Conservation (phyloP, 2,329 filamentous ascomycete species). For the Fonsecaea erecta region DNA sequence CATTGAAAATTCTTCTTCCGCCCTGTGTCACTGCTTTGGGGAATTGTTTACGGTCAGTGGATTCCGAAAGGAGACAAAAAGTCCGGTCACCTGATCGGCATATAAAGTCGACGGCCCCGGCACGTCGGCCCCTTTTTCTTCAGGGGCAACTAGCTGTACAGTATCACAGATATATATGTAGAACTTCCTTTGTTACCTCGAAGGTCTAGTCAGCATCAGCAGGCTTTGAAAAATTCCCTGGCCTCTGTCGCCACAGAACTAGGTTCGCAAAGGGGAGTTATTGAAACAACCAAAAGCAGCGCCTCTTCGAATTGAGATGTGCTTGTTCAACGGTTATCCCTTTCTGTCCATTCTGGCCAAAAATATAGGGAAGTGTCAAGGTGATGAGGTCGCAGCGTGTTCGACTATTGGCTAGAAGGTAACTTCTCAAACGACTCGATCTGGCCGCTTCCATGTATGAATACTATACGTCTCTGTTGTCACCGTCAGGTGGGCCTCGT, state of each 20-base stretch:
- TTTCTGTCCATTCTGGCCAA: not conserved
- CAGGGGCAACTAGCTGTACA: too few species aligned
- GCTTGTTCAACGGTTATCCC: not conserved
- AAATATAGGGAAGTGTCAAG: not conserved
- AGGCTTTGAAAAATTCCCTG: too few species aligned
- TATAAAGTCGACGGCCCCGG: not conserved
- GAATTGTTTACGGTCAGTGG: not conserved
- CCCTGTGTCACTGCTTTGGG: not conserved
- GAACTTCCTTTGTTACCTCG: too few species aligned
- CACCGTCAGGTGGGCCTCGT: too few species aligned
- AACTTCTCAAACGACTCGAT: not conserved
- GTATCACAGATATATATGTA: too few species aligned
- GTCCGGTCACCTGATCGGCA: not conserved
- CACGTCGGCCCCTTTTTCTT: not conserved
- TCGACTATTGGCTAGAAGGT: too few species aligned
- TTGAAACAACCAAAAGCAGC: not conserved
- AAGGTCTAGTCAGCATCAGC: not conserved
- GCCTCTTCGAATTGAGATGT: not conserved
- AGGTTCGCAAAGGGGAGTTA: too few species aligned
- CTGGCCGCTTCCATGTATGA: too few species aligned
- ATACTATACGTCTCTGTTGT: too few species aligned
- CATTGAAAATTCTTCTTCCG: conserved; percentile 7
- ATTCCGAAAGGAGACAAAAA: not conserved
- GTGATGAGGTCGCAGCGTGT: not conserved
- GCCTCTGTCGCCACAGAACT: too few species aligned